These are phyloP conservation scores for Candida anglica DNA, from an alignment of 805 yeast genomes.

Conservation along the genomic window DNA sequence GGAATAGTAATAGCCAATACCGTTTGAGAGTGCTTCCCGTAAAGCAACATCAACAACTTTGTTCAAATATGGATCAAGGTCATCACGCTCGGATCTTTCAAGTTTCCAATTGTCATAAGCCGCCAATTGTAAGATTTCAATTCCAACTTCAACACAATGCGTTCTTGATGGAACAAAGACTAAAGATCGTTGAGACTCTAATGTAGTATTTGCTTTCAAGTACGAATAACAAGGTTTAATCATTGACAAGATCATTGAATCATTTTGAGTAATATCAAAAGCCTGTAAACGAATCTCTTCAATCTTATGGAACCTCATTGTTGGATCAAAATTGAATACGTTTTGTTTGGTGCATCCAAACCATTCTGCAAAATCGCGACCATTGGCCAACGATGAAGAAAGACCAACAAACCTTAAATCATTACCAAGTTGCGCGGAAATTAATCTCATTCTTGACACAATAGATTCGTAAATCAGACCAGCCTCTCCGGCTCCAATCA, in stretches of 20 bases:
- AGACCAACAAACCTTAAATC: conserved; percentile 63
- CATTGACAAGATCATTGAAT: conserved; percentile 51
- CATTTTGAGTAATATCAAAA: conserved; percentile 43
- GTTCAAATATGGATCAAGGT: conserved; percentile 37
- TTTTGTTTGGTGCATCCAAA: conserved; percentile 62
- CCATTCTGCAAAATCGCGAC: conserved; percentile 83
- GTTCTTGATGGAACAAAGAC: conserved; percentile 58
- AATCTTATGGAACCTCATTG: conserved; percentile 52
- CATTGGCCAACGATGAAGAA: conserved; percentile 66
- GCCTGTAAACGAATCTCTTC: conserved; percentile 54
- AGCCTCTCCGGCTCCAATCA: conserved; percentile 48
- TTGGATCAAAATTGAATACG: conserved; percentile 68
- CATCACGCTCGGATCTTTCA: conserved; percentile 33
- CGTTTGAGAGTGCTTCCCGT: conserved; percentile 42
- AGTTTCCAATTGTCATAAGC: conserved; percentile 33
- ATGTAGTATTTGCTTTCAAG: conserved; percentile 16
- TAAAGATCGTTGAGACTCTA: conserved; percentile 23
- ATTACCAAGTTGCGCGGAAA: conserved; percentile 61
- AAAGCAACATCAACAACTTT: conserved; percentile 47
- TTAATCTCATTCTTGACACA: conserved; percentile 67
- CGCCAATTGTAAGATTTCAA: conserved; percentile 38
- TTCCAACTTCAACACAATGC: conserved; percentile 50
- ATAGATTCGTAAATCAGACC: conserved; percentile 59
- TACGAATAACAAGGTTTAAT: conserved; percentile 45
- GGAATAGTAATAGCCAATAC: conserved; percentile 62